Conservation (phyloP, 805 yeast genomes). For the Kluyveromyces nonfermentans region DNA sequence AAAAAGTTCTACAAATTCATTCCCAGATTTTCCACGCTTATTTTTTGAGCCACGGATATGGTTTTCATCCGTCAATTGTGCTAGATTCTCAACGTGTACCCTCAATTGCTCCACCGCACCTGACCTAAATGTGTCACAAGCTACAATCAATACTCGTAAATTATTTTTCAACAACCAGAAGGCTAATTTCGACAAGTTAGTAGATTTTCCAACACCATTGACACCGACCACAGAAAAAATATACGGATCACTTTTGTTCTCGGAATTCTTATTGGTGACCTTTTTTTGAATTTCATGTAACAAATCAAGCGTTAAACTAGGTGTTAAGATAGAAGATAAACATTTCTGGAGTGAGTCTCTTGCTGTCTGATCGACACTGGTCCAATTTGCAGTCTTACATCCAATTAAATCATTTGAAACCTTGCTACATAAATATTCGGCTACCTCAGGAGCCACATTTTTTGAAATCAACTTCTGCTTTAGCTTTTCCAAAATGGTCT, state of each 20-base stretch:
- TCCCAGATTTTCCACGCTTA: constrained; percentile 33
- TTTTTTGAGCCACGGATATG: constrained; percentile 29
- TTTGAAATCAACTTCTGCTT: constrained; percentile 72
- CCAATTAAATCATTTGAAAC: constrained; percentile 66
- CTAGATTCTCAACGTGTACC: constrained; percentile 82
- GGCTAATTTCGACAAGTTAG: constrained; percentile 87
- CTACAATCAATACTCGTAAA: constrained; percentile 78
- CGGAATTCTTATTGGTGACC: constrained; percentile 14
- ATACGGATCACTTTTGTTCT: constrained; percentile 49
- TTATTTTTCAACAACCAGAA: constrained; percentile 92
- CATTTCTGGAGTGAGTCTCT: constrained; percentile 53
- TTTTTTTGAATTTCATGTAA: constrained; percentile 64
- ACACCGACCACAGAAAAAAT: constrained; percentile 98
- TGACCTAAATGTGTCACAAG: constrained; percentile 95
- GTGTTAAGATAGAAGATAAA: constrained; percentile 72
- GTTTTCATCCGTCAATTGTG: constrained; percentile 48
- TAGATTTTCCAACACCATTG: constrained; percentile 96
- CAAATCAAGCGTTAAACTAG: constrained; percentile 82
- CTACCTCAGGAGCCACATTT: constrained; percentile 87
- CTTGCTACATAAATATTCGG: constrained; percentile 57
- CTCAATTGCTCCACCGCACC: constrained; percentile 98
- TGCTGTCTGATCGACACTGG: constrained; percentile 64
- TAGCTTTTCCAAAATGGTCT: constrained; percentile 54
- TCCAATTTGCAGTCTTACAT: constrained; percentile 62
- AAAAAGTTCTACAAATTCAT: constrained; percentile 53